Conservation (phyloP, 2,329 filamentous ascomycete species). For the Stemphylium vesicarium region DNA sequence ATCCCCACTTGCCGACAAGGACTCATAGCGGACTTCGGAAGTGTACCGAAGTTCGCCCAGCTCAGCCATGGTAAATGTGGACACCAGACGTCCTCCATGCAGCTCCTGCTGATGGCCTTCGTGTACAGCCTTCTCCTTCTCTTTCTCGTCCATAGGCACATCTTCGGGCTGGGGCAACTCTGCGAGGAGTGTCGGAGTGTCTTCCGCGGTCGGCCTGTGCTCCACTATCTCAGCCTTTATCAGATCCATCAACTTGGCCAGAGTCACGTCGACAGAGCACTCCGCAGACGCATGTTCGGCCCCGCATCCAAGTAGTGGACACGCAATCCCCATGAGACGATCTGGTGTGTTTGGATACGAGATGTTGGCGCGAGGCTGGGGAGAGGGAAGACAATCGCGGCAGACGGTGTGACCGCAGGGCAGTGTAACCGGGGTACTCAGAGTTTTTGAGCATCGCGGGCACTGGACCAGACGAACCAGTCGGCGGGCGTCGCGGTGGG, state of each 20-base stretch:
- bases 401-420: conserved; percentile 85
- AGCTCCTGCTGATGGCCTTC: conserved; percentile 51
- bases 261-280: conserved; percentile 76
- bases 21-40: conserved; percentile 61
- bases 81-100: conserved; percentile 65
- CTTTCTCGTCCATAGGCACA: conserved; percentile 46
- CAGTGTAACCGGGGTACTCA: conserved; percentile 73
- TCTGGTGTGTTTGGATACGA: conserved; percentile 76
- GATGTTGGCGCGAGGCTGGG: conserved; percentile 70
- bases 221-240: conserved; percentile 58
- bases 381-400: conserved; percentile 72
- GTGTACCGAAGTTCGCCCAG: conserved; percentile 65
- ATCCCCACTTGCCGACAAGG: conserved; percentile 46
- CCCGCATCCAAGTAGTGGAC: conserved; percentile 70
- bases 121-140: conserved; percentile 35
- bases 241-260: conserved; percentile 71
- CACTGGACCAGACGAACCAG: conserved; percentile 81
- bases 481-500: conserved; percentile 64
- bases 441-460: conserved; percentile 70
- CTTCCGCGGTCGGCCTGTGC: conserved; percentile 41
- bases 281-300: conserved; percentile 78
- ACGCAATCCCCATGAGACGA: conserved; percentile 73
- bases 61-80: conserved; percentile 70
- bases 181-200: conserved; percentile 50
- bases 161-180: conserved; percentile 49